A percentile compares a stretch with the other conserved stretches of the same genome.
Conservation (phyloP, 129 eudicot genomes). For the Saposhnikovia divaricata region DNA sequence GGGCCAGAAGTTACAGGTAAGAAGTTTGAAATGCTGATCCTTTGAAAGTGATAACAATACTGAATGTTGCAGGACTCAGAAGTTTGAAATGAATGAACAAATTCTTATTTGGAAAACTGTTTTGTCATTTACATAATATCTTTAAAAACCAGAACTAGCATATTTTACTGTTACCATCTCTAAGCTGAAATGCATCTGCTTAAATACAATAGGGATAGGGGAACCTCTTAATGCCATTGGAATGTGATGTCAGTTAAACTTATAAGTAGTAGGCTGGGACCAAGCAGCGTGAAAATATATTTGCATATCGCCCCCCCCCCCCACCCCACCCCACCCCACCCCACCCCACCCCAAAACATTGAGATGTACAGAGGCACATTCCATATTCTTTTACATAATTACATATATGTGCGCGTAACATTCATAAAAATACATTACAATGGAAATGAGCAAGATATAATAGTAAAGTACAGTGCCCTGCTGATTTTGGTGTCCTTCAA, state of each 20-base stretch:
- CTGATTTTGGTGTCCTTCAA: background rate
- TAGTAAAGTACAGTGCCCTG: background rate
- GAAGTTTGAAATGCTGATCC: too few relatives aligned
- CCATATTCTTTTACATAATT: too few relatives aligned
- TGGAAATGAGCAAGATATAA: background rate
- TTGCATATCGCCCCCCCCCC: too few relatives aligned
- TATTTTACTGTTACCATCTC: background rate
- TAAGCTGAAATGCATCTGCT: too few relatives aligned
- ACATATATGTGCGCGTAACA: background rate
- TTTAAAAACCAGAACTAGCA: background rate
- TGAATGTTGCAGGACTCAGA: background rate
- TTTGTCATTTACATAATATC: background rate
- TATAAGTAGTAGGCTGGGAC: background rate
- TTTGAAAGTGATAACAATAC: background rate
- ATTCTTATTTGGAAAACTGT: background rate
- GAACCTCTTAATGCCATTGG: background rate
- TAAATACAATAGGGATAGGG: too few relatives aligned
- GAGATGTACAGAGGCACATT: too few relatives aligned
- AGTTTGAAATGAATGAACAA: background rate
- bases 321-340: too few relatives aligned
- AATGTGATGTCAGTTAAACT: background rate
- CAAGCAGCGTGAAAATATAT: background rate
- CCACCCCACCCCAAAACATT: too few relatives aligned
- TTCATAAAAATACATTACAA: background rate
- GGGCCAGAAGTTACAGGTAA: slow-evolving; percentile 98